A percentile compares a stretch with the other conserved stretches of the same genome.
Conservation (phyloP, 2,329 filamentous ascomycete species). For the Penicillium janthinellum region DNA sequence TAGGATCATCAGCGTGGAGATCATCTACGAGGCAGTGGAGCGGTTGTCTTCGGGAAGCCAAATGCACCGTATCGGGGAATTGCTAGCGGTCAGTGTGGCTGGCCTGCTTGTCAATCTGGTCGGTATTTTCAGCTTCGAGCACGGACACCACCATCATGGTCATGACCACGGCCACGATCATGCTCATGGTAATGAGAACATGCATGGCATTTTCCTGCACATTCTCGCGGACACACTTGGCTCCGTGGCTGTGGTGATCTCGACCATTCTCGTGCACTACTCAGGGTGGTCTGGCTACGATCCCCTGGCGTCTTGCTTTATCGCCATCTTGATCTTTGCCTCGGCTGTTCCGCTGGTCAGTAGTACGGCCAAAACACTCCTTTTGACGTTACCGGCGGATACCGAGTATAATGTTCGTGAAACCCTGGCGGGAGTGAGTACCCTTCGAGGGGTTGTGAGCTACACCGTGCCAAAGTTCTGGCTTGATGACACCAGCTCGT, state of each 20-base stretch:
- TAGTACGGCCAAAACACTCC: slow-evolving; percentile 77
- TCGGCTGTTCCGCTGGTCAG: slow-evolving; percentile 86
- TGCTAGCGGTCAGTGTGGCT: slow-evolving; percentile 83
- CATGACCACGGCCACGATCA: slow-evolving; percentile 51
- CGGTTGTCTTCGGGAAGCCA: slow-evolving; percentile 80
- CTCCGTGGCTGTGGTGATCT: slow-evolving; percentile 90
- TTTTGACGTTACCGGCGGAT: slow-evolving; percentile 81
- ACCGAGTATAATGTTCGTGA: slow-evolving; percentile 87
- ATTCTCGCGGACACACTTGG: slow-evolving; percentile 93
- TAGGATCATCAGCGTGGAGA: slow-evolving; percentile 90
- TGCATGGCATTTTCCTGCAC: slow-evolving; percentile 96
- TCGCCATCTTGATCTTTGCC: slow-evolving; percentile 89
- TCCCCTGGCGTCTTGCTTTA: slow-evolving; percentile 88
- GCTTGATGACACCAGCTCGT: slow-evolving; percentile 69
- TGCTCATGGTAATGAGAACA: slow-evolving; percentile 86
- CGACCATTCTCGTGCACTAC: slow-evolving; percentile 82
- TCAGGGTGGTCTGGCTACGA: slow-evolving; percentile 94
- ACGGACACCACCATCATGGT: slow-evolving; percentile 61
- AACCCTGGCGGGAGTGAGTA: slow-evolving; percentile 78
- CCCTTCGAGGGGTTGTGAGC: slow-evolving; percentile 78
- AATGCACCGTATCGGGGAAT: slow-evolving; percentile 79
- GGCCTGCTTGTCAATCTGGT: slow-evolving; percentile 89
- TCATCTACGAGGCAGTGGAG: slow-evolving; percentile 91
- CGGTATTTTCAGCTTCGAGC: slow-evolving; percentile 81
- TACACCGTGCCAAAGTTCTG: slow-evolving; percentile 91